Evolutionary conservation across 2,329 filamentous ascomycete genomes (phyloP), one percentile per base, ranked within the genome.

Genomic region (Aphanoascus verrucosus): DNA sequence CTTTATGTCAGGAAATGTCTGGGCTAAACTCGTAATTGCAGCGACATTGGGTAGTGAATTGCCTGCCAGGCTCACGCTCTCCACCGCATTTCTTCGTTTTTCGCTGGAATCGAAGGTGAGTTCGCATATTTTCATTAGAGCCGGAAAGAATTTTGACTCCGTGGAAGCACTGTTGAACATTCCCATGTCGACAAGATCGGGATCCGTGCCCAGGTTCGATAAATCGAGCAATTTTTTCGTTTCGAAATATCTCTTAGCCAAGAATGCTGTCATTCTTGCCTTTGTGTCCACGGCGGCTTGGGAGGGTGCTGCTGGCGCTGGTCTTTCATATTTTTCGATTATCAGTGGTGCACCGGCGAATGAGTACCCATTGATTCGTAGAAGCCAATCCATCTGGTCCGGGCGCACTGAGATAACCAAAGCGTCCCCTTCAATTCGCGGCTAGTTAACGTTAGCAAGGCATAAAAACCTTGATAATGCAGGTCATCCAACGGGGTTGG

Each of bases 81-180:
- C 75, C 47, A 98, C 84, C 3, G 85, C 84, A 45, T 89, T 84
- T 48, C 82, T 79, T 67, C 90, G 90, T 48, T 85, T 83, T 56
- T 84, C 76, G 11, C 78, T 65, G 1, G 79, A 83, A 60, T 84
- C 83, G 72, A 95, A 94, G 15, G 85, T 78, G 56, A 81, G 74
- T 51, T 94, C 83, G 66, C 87, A 89, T 45, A 96, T 83, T 55
- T 81, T 82, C 86, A 97, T 94, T 57, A 97, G 76, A 1, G 87
- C 91, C 50, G 86, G 87, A 71, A 97, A 96, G 57, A 95, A 86
- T 67, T 96, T 98, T 58, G 85, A 80, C 44, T 86, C 82, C 1
- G 83, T 83, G 2, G 84, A 81, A 55, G 78, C 80, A 55, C 74
- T 81, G 57, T 82, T 79, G 65, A 94, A 89, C 63, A 91, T 85